These are phyloP conservation scores for Fusarium sambucinum DNA, from an alignment of 2,329 filamentous ascomycete species.

Conservation along the genomic window DNA sequence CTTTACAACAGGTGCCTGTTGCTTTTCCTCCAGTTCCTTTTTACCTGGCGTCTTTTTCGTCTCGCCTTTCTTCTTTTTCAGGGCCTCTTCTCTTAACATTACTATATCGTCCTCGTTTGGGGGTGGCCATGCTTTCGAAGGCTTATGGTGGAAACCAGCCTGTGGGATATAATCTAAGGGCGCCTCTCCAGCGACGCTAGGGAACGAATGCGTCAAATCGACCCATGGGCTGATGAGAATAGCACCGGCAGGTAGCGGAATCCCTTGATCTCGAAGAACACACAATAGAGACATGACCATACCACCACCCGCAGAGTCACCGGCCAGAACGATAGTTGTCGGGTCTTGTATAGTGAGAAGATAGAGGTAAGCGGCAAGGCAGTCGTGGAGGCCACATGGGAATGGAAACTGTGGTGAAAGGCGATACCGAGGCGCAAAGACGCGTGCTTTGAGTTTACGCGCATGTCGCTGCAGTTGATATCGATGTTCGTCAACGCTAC, in stretches of 20 bases:
- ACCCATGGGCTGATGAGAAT: slow-evolving; percentile 96
- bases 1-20: slow-evolving; percentile 52
- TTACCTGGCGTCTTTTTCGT: slow-evolving; percentile 40
- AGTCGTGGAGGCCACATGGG: slow-evolving; percentile 91
- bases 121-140: slow-evolving; percentile 91
- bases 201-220: slow-evolving; percentile 94
- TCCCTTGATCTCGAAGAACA: slow-evolving; percentile 81
- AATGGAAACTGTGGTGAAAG: slow-evolving; percentile 95
- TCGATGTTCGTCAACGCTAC: slow-evolving; percentile 95
- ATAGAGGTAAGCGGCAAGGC: slow-evolving; percentile 86
- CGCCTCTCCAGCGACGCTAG: slow-evolving; percentile 80
- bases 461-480: slow-evolving; percentile 98
- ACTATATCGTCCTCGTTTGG: slow-evolving; percentile 81
- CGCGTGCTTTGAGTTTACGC: slow-evolving; percentile 88
- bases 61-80: slow-evolving; percentile 53
- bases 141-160: slow-evolving; percentile 89
- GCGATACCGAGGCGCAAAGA: slow-evolving; percentile 88
- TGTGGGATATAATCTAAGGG: slow-evolving; percentile 89
- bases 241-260: slow-evolving; percentile 88
- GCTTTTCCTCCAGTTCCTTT: slow-evolving; percentile 49
- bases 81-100: slow-evolving; percentile 64
- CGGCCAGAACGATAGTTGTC: slow-evolving; percentile 85
- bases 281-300: slow-evolving; percentile 88
- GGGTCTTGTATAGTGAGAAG: slow-evolving; percentile 82
- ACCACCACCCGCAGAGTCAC: slow-evolving; percentile 93